A percentile compares a stretch with the other conserved stretches of the same genome.
phyloP scores from a whole-genome alignment of 192 early-diverging fungal genomes.

The Ambispora gerdemannii region DNA sequence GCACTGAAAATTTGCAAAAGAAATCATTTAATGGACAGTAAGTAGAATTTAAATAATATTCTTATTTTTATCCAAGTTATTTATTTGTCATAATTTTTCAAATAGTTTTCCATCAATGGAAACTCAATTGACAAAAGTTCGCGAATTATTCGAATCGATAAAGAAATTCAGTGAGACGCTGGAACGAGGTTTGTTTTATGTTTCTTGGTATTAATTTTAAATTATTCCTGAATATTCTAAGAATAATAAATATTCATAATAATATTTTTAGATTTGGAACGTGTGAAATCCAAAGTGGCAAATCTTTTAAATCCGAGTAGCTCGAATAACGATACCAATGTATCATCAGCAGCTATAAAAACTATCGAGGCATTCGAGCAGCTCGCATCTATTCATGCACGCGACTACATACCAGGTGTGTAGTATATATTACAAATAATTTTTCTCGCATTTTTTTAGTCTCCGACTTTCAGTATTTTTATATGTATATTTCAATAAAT shows the following conservation, averaged over 20 bases:
- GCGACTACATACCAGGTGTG: slow-evolving; percentile 42
- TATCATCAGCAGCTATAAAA: slow-evolving; percentile 32
- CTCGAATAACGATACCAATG: slow-evolving; percentile 18
- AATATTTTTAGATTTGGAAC: slow-evolving; percentile 1
- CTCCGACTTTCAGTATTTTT: neutral
- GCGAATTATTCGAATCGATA: neutral
- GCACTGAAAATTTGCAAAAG: slow-evolving; percentile 19
- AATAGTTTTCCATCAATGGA: slow-evolving; percentile 12
- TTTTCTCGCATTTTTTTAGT: neutral
- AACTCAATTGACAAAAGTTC: neutral
- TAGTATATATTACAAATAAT: neutral
- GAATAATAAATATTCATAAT: neutral
- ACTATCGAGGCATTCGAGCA: slow-evolving; percentile 46
- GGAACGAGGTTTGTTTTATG: slow-evolving; percentile 13
- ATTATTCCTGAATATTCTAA: neutral
- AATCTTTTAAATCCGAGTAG: slow-evolving; percentile 31
- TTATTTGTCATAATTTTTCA: neutral
- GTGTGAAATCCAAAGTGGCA: neutral
- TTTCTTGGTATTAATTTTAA: neutral
- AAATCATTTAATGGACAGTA: slow-evolving; percentile 17
- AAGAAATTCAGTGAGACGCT: slow-evolving; percentile 1
- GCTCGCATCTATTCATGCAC: slow-evolving; percentile 43
- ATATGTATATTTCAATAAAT: neutral
- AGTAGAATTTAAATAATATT: neutral
- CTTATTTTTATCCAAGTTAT: neutral